Conservation (phyloP, 2,329 filamentous ascomycete species). For the Neonectria coccinea region DNA sequence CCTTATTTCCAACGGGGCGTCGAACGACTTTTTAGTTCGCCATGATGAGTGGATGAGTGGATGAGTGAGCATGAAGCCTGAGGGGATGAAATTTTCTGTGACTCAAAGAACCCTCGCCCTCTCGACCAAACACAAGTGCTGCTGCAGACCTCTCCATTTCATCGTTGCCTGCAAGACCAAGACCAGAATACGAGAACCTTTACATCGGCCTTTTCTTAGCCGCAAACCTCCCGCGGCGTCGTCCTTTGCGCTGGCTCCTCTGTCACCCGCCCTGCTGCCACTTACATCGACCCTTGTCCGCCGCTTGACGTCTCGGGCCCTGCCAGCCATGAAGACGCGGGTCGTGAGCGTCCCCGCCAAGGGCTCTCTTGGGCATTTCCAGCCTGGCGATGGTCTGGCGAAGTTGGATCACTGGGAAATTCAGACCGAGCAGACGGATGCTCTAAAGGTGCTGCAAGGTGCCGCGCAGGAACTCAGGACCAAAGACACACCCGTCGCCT, state of each 20-base stretch:
- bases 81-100: conserved; percentile 45
- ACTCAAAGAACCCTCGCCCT: conserved; percentile 38
- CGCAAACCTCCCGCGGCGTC: conserved; percentile 9
- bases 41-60: conserved; percentile 43
- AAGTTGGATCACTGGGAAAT: conserved; percentile 59
- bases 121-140: conserved; percentile 27
- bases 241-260: conserved; percentile 19
- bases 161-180: conserved; percentile 1
- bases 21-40: conserved; percentile 34
- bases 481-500: conserved; percentile 84
- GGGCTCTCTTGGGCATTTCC: conserved; percentile 52
- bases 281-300: conserved; percentile 44
- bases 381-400: conserved; percentile 42
- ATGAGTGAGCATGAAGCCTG: conserved; percentile 40
- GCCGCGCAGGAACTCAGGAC: conserved; percentile 75
- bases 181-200: conserved; percentile 12
- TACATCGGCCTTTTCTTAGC: conserved; percentile 13
- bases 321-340: conserved; percentile 54
- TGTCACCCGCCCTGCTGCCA: conserved; percentile 30
- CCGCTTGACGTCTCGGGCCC: conserved; percentile 27
- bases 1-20: conserved; percentile 32
- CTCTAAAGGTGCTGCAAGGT: conserved; percentile 62
- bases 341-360: conserved; percentile 52
- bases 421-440: conserved; percentile 44
- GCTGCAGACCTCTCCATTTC: conserved; percentile 12